Evolutionary conservation across 176 grass and related monocot genomes (phyloP).

Genomic region (Hyparrhenia diplandra): DNA sequence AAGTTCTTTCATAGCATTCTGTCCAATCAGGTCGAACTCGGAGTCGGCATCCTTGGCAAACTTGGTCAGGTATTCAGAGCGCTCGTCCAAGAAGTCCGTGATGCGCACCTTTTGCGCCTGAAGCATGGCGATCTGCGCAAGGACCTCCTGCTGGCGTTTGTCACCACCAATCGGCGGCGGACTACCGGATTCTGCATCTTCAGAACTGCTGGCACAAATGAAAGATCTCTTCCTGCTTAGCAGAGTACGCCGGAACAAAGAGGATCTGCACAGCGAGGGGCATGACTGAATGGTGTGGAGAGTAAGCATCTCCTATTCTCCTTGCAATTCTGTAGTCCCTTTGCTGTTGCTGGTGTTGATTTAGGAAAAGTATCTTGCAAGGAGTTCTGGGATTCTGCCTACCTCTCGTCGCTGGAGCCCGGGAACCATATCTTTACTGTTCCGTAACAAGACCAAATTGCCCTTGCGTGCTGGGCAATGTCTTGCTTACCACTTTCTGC

Average conservation of each 20-base stretch:
- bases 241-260: neutral
- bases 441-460: constrained; percentile 33
- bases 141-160: constrained; percentile 64
- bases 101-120: constrained; percentile 75
- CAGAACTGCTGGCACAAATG: constrained; percentile 33
- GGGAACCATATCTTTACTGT: constrained; percentile 36
- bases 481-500: constrained; percentile 33
- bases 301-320: constrained; percentile 64
- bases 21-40: constrained; percentile 73
- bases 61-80: constrained; percentile 67
- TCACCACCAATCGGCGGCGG: constrained; percentile 44
- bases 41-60: constrained; percentile 70
- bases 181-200: constrained; percentile 36
- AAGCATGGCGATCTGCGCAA: constrained; percentile 75
- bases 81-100: constrained; percentile 71
- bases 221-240: constrained; percentile 30
- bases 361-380: constrained; percentile 14
- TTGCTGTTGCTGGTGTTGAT: constrained; percentile 31
- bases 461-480: constrained; percentile 42
- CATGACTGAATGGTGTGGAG: constrained; percentile 51
- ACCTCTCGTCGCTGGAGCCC: constrained; percentile 31
- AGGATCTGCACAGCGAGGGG: constrained; percentile 38
- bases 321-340: constrained; percentile 6
- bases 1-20: constrained; percentile 76
- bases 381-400: constrained; percentile 16